Percentiles rank a stretch among this genome's conserved stretches.
Evolutionary conservation across 768 basidiomycete genomes (phyloP).

Genomic region (Erythrobasidium yunnanense): DNA sequence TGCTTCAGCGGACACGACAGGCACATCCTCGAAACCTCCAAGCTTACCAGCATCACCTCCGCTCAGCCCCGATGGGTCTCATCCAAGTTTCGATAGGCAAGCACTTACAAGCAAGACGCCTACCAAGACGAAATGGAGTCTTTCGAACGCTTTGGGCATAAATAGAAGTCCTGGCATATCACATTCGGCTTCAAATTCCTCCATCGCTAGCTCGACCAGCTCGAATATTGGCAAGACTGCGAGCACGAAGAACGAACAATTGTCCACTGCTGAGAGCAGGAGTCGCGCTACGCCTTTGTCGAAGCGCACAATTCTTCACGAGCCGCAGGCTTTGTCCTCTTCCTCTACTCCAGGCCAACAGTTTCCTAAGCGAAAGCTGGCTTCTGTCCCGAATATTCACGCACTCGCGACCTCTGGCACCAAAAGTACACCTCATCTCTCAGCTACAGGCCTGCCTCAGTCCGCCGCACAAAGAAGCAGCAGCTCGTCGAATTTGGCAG

Average conservation of each 20-base stretch:
- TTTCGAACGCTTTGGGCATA: conserved; percentile 59
- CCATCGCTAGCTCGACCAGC: background rate
- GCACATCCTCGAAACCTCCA: background rate
- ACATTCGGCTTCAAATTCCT: conserved; percentile 51
- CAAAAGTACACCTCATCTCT: background rate
- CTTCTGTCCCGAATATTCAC: conserved; percentile 17
- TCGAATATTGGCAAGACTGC: background rate
- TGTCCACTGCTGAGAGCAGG: too few species aligned
- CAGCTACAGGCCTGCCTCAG: background rate
- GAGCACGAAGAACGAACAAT: too few species aligned
- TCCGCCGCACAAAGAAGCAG: background rate
- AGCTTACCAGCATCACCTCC: conserved; percentile 18
- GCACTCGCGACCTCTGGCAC: background rate
- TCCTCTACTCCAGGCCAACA: too few species aligned
- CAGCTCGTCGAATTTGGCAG: background rate
- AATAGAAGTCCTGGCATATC: conserved; percentile 8
- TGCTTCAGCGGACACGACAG: background rate
- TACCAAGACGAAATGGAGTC: conserved; percentile 76
- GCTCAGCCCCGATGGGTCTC: conserved; percentile 37
- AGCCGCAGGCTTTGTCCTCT: too few species aligned
- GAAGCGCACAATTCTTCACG: background rate
- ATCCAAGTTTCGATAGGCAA: conserved; percentile 33
- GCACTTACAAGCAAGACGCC: background rate
- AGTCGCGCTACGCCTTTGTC: too few species aligned
- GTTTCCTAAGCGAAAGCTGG: background rate